Evolutionary conservation across 2,329 filamentous ascomycete genomes (phyloP).

Genomic region (Neocucurbitaria cava): DNA sequence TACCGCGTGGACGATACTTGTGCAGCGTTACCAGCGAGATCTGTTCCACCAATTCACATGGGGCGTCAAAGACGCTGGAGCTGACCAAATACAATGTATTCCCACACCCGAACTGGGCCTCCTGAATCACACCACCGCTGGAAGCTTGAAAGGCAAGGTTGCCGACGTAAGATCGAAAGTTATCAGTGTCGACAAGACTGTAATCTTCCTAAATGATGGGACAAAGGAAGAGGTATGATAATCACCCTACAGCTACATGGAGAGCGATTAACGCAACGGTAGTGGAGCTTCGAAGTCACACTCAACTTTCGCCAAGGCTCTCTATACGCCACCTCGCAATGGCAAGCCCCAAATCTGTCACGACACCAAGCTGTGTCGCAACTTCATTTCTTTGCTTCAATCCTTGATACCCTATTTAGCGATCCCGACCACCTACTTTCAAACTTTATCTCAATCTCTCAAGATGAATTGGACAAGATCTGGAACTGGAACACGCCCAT

Average conservation of each 20-base stretch:
- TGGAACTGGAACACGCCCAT: conserved; percentile 58
- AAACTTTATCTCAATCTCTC: conserved; percentile 24
- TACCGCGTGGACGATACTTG: conserved; percentile 40
- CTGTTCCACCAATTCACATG: conserved; percentile 40
- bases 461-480: conserved; percentile 54
- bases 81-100: conserved; percentile 22
- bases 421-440: conserved; percentile 20
- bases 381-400: conserved; percentile 51
- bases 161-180: conserved; percentile 18
- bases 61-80: conserved; percentile 23
- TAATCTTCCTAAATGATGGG: conserved; percentile 39
- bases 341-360: conserved; percentile 52
- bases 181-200: conserved; percentile 8
- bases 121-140: conserved; percentile 14
- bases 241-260: neutral
- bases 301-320: conserved; percentile 30
- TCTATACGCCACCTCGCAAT: conserved; percentile 51
- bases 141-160: conserved; percentile 23
- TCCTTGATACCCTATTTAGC: conserved; percentile 46
- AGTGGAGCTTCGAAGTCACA: conserved; percentile 42
- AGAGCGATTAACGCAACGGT: neutral
- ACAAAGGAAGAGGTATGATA: conserved; percentile 36
- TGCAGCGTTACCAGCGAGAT: conserved; percentile 43
- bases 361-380: conserved; percentile 54
- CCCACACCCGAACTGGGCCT: conserved; percentile 26